Evolutionary conservation across 345 rosid genomes (phyloP), one percentile per base, ranked within the genome.

Genomic region (Streptanthus diversifolius): DNA sequence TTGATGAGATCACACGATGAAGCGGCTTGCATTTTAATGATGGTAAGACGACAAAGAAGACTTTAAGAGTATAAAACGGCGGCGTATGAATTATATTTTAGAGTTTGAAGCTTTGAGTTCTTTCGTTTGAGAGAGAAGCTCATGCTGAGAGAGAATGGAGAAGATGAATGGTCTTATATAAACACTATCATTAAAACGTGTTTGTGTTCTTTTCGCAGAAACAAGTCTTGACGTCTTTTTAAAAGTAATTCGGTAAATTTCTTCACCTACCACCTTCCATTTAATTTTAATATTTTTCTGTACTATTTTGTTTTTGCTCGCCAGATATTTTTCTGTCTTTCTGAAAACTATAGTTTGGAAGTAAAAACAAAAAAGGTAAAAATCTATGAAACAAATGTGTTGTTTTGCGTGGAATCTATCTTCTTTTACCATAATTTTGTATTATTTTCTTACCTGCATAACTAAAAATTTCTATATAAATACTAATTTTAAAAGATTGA

Each of bases 231-330:
- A 41, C 49, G 33, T 71, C 1, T 72, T 8, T 9, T 35, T 35
- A 10, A 58, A 35, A 44, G 67, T 58, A 3, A 19, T 66, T 74
- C 39, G 73, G 74, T 68, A 47, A 59, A 67, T 36, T 68, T 24
- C 39, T 43, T 60, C 69, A 75, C 79, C 79, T 68, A 75, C 68
- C 69, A 64, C 77, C 29, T 63, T 63, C 45, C 19, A 53, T 63
- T 65, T 54, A 63, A 44, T 64, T 54, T 73, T 17, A 33, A 12
- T 15, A 1, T 53, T 5, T 52, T 49, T 21, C 12, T 22, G 22
- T 29, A 7, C 6, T 19, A 3, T 48, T 1, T 47, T 47, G 10
- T 8, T 47, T 17, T 15, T 17, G 8, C 12, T 39, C 4, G 43
- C 12, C 15, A 12, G 15, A 13, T 39, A 36, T 3, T 3, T 37